Evolutionary conservation across 805 yeast genomes (phyloP).

Genomic region (Monosporozyma unispora): DNA sequence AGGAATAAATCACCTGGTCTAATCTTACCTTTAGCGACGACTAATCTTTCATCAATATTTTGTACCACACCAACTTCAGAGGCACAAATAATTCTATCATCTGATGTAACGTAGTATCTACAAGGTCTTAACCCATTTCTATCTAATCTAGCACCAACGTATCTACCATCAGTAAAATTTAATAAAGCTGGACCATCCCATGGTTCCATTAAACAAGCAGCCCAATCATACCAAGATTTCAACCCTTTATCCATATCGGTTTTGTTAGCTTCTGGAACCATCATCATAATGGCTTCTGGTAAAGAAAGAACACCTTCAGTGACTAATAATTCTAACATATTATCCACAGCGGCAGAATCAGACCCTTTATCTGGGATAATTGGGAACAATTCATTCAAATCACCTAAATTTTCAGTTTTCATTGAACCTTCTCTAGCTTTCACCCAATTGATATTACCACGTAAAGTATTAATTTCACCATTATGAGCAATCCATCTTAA

Average conservation of each 20-base stretch:
- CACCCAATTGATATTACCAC: constrained; percentile 99
- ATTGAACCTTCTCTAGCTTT: constrained; percentile 96
- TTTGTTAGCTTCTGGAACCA: constrained; percentile 98
- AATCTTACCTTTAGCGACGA: constrained; percentile 85
- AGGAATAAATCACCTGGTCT: constrained; percentile 94
- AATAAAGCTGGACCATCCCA: constrained; percentile 99
- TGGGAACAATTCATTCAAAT: constrained; percentile 73
- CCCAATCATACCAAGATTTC: constrained; percentile 97
- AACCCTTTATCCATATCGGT: constrained; percentile 91
- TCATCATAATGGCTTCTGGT: constrained; percentile 94
- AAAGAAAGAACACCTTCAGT: constrained; percentile 85
- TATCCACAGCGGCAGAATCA: constrained; percentile 96
- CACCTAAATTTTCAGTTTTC: constrained; percentile 81
- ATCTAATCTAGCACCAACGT: constrained; percentile 96
- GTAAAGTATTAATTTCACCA: constrained; percentile 93
- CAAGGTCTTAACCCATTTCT: constrained; percentile 98
- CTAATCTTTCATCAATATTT: constrained; percentile 64
- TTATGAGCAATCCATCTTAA: constrained; percentile 95
- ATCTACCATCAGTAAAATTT: constrained; percentile 94
- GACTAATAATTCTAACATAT: constrained; percentile 83
- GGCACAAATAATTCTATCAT: constrained; percentile 93
- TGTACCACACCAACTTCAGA: constrained; percentile 97
- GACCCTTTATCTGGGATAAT: constrained; percentile 98
- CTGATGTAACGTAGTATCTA: constrained; percentile 90
- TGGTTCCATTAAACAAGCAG: constrained; percentile 97